Evolutionary conservation across 1,139 yeast species (phyloP), one percentile per base, ranked within the genome.

Genomic region (Geotrichum restrictum): DNA sequence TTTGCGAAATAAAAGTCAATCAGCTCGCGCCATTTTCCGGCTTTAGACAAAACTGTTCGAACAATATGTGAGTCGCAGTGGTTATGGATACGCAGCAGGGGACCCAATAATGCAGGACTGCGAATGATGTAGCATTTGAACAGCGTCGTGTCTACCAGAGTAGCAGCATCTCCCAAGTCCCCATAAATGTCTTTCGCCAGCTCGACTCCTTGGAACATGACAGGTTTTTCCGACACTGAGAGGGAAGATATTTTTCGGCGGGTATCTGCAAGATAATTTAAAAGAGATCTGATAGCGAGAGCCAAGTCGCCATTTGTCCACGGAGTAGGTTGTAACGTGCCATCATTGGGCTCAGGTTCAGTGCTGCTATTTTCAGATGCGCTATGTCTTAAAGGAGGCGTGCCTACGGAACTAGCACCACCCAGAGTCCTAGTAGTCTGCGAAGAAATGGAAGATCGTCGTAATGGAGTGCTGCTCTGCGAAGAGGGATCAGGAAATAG

Each of bases 1-100:
- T 85, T 74, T 6, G 86, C 81, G 62, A 74, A 83, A 62, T 86
- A 88, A 63, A 88, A 93, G 64, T 88, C 96, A 14, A 88, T 76
- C 41, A 93, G 72, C 60, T 89, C 97, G 45, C 78, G 78, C 61
- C 81, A 77, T 64, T 80, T 77, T 5, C 74, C 73, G 5, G 77
- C 72, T 37, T 73, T 70, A n/a, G 73, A 71, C 34, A 91, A 74
- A 51, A 80, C 39, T 19, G 32, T 21, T 21, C 22, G 24, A 19
- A 29, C 38, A 29, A 14, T 32, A 14, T 21, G 24, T 7, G 38
- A 39, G 29, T 46, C 44, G 70, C 97, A 88, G 57, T 75, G 74
- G 64, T 91, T 93, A 40, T 80, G 79, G 1, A 89, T 76, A 50
- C 98, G 74, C 7, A 93, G 75, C 33, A 93, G 77, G 0, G 98